Base-by-base conservation (phyloP, 176 grass and related monocot genomes). In the Juncus effusus region DNA sequence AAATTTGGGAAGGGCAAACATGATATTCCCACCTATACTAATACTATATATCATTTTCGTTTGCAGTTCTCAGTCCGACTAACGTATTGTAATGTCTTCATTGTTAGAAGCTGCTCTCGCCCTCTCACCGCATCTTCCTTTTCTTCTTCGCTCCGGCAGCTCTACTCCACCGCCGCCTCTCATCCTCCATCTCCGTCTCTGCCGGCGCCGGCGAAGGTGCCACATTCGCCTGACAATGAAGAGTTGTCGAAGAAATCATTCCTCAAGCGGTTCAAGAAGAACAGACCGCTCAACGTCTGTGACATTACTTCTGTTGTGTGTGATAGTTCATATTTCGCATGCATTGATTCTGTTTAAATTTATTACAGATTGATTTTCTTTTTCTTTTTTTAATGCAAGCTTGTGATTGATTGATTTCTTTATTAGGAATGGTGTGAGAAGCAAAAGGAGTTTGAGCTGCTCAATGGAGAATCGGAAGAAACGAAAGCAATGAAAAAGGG, bases 351-450 rank as follows among this genome's bases (percentile, higher is more conserved):
- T 28, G 19, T 28, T 28, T 28, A 28, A 28, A 1, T 63, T 65
- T 7, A 16, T 65, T 13, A 47, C 44, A 0, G 9, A 47, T 47
- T 19, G 8, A 42, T 78, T 8, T n/a, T n/a, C n/a, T n/a, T n/a
- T 57, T 35, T n/a, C 4, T 13, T 13, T 13, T 38, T 40, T 56
- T 55, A 7, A 14, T 42, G 38, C 42, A 16, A 28, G 14, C 40
- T 72, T 64, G 10, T 62, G 13, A 13, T 58, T 55, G 10, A 0
- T 15, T 37, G 19, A 7, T 35, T 77, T 72, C n/a, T 39, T 54
- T 39, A 3, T 42, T 53, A 92, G 88, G 88, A 97, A 72, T 97
- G 94, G 88, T 97, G 94, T 67, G 88, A 97, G 14, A 97, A 92
- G 72, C 88, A 89, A 77, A 80, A 84, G 94, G 94, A 92, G 55